Conservation (phyloP, 208 protist species). For the Trypanosoma lewisi region DNA sequence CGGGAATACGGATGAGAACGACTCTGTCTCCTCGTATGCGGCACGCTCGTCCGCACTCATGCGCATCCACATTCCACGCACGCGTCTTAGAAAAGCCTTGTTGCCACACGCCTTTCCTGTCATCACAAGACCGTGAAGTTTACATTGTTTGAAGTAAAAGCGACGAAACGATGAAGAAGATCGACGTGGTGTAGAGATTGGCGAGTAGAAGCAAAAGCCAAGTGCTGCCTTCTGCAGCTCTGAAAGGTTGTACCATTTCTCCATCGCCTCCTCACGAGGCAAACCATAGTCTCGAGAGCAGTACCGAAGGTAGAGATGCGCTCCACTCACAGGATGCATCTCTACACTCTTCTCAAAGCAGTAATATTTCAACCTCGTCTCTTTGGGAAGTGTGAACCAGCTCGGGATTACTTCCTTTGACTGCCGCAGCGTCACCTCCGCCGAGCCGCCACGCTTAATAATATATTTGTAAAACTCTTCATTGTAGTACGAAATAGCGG, state of each 20-base stretch:
- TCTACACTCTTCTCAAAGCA: conserved; percentile 45
- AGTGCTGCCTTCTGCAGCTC: conserved; percentile 77
- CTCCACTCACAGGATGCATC: conserved; percentile 31
- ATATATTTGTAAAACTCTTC: conserved; percentile 33
- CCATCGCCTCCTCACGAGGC: conserved; percentile 32
- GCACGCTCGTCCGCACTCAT: conserved; percentile 53
- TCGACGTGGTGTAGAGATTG: conserved; percentile 37
- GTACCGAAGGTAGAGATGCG: conserved; percentile 61
- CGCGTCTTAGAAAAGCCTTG: conserved; percentile 56
- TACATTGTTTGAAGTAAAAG: conserved; percentile 66
- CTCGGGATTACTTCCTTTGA: conserved; percentile 4
- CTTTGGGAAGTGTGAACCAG: conserved; percentile 40
- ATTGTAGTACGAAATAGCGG: conserved; percentile 28
- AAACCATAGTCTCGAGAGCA: conserved; percentile 79
- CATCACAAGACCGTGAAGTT: conserved; percentile 48
- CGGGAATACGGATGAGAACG: conserved; percentile 43
- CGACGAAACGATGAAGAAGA: conserved; percentile 38
- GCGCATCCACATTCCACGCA: conserved; percentile 55
- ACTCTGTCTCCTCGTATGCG: conserved; percentile 49
- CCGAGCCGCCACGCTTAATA: conserved; percentile 41
- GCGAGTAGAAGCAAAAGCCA: conserved; percentile 75
- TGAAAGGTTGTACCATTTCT: conserved; percentile 38
- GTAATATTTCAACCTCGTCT: conserved; percentile 45
- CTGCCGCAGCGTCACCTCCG: conserved; percentile 11
- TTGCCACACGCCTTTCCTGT: conserved; percentile 36